Evolutionary conservation across 164 flowering plant species (phyloP).

Genomic region (Vitis vinifera): ASM3070453v1 NC_081808.1:22076501-22077000

Average conservation of each 20-base stretch:
- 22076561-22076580: slow-evolving; percentile 92
- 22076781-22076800: slow-evolving; percentile 61
- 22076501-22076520: slow-evolving; percentile 91
- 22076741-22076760: slow-evolving; percentile 92
- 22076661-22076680: background rate
- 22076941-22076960: too few species aligned
- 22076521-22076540: slow-evolving; percentile 81
- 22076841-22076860: too few species aligned
- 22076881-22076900: too few species aligned
- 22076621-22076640: too few species aligned
- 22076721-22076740: slow-evolving; percentile 97
- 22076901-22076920: too few species aligned
- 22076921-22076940: too few species aligned
- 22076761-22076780: slow-evolving; percentile 92
- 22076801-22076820: background rate
- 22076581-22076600: background rate
- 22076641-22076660: too few species aligned
- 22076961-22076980: too few species aligned
- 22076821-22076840: too few species aligned
- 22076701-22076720: slow-evolving; percentile 78
- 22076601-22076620: background rate
- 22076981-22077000: too few species aligned
- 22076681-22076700: background rate
- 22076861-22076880: too few species aligned
- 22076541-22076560: slow-evolving; percentile 86